A percentile compares a stretch with the other conserved stretches of the same genome.
These are phyloP conservation scores for Fusarium drepaniforme DNA, from an alignment of 2,329 filamentous ascomycete species.

Conservation along the genomic window DNA sequence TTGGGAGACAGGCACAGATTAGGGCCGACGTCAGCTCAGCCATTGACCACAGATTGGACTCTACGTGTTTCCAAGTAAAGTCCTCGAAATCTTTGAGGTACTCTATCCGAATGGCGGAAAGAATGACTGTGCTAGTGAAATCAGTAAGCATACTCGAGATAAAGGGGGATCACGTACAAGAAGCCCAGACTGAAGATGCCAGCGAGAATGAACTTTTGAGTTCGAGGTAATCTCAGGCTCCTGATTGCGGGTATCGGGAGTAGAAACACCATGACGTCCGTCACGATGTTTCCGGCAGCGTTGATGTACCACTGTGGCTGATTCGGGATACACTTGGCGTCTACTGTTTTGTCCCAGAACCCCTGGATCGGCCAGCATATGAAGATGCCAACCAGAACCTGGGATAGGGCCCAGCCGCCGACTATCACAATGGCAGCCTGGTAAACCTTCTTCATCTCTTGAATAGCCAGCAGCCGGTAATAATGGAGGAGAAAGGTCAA, in stretches of 20 bases:
- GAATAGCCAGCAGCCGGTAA: not conserved
- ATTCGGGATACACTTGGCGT: not conserved
- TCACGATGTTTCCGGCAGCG: not conserved
- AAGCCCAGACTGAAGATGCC: not conserved
- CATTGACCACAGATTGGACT: not conserved
- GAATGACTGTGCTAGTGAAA: not conserved
- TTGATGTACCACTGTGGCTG: conserved; percentile 1
- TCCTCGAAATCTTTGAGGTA: not conserved
- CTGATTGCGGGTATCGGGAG: not conserved
- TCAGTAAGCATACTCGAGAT: not conserved
- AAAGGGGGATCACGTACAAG: not conserved
- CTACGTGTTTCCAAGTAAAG: not conserved
- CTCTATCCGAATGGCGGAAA: not conserved
- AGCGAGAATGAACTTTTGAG: not conserved
- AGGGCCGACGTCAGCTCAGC: not conserved
- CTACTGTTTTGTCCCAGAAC: not conserved
- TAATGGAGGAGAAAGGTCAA: not conserved
- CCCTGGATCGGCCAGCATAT: not conserved
- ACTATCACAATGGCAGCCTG: not conserved
- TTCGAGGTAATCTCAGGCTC: not conserved
- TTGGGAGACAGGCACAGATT: not conserved
- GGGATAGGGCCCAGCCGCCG: not conserved
- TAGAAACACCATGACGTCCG: not conserved
- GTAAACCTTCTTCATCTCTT: not conserved
- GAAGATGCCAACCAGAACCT: not conserved